Evolutionary conservation across 257 asterid species (phyloP), one percentile per base, ranked within the genome.

Genomic region (Striga asiatica): DNA sequence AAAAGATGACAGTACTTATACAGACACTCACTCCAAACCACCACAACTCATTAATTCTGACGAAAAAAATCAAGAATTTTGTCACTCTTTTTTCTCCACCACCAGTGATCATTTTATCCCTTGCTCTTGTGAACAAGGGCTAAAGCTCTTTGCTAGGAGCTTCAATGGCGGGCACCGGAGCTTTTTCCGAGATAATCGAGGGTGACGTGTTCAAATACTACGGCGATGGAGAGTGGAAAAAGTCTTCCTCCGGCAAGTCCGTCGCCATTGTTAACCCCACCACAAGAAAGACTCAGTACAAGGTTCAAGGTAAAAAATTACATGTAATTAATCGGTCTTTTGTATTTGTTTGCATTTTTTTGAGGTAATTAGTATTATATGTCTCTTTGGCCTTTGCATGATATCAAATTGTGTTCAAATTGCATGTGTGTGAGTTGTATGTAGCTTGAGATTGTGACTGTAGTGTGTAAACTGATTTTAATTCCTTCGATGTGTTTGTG

Each of bases 181-280:
- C 50, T 58, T 89, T 89, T 76, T 68, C 74, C 1, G 98, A 87
- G 56, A 87, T 87, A 23, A 62, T 78, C 42, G 95, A 91, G 22
- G 93, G 85, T 3, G 97, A 81, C 46, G 94, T 76, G 53, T 89
- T 65, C 54, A 85, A 83, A 64, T 89, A 81, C 61, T 85, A 85
- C 53, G 77, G 74, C 13, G 93, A 89, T 56, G 94, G 97, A 58
- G 95, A 80, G 54, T 91, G 98, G 98, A 84, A 70, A 60, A 74
- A 53, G 20, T 87, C 94, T 38, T 57, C 88, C 5, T 84, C 97
- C 24, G 95, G 85, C 0, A 87, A 91, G 24, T 62, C 97, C 41
- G 97, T 87, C 45, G 29, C 88, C 7, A 91, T 91, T 29, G 65
- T 82, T 1, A 91, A 91, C 73, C 98, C 98, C 2, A 78, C 95